Percentiles rank a stretch among this genome's conserved stretches.
phyloP scores from a whole-genome alignment of 306 rosid species.

The Crataegus laevigata region DNA sequence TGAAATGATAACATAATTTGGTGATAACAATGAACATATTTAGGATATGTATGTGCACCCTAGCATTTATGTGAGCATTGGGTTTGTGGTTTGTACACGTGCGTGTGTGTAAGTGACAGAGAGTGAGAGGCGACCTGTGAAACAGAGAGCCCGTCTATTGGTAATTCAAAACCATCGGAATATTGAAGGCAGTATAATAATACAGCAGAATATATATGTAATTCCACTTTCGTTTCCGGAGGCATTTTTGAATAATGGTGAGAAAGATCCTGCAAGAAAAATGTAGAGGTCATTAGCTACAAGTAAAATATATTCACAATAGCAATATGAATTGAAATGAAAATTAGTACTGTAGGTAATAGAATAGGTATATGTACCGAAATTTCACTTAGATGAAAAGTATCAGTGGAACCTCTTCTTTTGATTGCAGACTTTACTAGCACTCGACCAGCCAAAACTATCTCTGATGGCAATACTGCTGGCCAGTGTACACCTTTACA shows the following conservation, averaged over 20 bases:
- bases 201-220: constrained; percentile 58
- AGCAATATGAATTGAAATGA: constrained; percentile 8
- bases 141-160: constrained; percentile 36
- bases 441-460: constrained; percentile 82
- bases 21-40: neutral
- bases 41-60: neutral
- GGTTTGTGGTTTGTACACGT: neutral
- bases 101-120: neutral
- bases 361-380: constrained; percentile 43
- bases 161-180: constrained; percentile 29
- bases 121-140: constrained; percentile 50
- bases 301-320: constrained; percentile 14
- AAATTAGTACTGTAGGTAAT: constrained; percentile 12
- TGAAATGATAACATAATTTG: neutral
- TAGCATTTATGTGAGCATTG: neutral
- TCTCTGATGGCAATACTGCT: constrained; percentile 63
- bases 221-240: constrained; percentile 66
- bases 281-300: constrained; percentile 26
- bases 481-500: constrained; percentile 80
- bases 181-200: constrained; percentile 54
- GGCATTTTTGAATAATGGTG: constrained; percentile 51
- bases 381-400: constrained; percentile 26
- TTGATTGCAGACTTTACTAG: constrained; percentile 35
- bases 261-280: constrained; percentile 59
- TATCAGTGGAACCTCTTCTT: constrained; percentile 27